Conservation (phyloP, 2,329 filamentous ascomycete genomes). For the Clonostachys solani region DNA sequence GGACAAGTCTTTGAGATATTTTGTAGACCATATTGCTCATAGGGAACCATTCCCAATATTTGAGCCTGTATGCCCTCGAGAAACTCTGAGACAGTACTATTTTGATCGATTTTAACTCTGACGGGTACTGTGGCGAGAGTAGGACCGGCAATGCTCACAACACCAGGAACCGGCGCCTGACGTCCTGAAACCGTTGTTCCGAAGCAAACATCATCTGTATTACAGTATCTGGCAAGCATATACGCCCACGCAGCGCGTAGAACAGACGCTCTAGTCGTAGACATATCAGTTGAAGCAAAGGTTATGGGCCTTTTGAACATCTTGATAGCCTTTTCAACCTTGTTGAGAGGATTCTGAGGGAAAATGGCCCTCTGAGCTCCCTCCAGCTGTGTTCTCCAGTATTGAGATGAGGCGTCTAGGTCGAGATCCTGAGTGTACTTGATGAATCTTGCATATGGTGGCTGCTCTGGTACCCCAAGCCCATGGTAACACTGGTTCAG, state of each 20-base stretch:
- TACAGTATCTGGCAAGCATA: not conserved
- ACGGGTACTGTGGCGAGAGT: not conserved
- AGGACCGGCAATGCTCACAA: not conserved
- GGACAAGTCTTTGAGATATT: constrained; percentile 1
- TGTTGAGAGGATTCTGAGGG: constrained; percentile 4
- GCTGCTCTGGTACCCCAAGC: not conserved
- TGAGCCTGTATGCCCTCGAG: not conserved
- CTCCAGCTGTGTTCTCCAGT: constrained; percentile 1
- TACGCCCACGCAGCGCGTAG: not conserved
- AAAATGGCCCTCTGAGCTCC: not conserved
- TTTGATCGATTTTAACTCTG: not conserved
- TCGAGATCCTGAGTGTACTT: not conserved
- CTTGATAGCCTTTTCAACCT: not conserved
- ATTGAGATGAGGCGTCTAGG: not conserved
- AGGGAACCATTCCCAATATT: constrained; percentile 5
- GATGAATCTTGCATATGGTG: not conserved
- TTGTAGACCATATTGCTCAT: constrained; percentile 12
- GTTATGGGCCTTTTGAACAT: not conserved
- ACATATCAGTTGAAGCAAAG: not conserved
- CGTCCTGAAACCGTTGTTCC: not conserved
- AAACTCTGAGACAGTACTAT: not conserved
- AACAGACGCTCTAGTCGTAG: not conserved
- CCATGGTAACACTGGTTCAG: constrained; percentile 6
- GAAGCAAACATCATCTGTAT: not conserved
- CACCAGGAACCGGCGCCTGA: not conserved